Percentiles rank a stretch among this genome's conserved stretches.
Conservation (phyloP, 2,329 filamentous ascomycete species). For the Diaporthe eres region DNA sequence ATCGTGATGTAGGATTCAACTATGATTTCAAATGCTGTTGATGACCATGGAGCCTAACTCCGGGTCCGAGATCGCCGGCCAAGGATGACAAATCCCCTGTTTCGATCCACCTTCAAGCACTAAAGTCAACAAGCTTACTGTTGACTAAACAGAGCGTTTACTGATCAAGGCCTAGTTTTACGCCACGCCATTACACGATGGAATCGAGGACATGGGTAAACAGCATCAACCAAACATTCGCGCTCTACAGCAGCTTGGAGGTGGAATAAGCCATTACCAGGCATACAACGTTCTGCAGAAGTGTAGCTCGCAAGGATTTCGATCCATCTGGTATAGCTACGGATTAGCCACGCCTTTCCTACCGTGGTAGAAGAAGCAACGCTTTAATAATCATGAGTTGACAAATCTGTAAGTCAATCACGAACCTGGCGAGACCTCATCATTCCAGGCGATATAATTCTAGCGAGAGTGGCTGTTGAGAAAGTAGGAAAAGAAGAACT, state of each 20-base stretch:
- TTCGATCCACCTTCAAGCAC: not conserved
- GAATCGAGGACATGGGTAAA: not conserved
- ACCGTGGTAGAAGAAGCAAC: not conserved
- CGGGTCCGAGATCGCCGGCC: not conserved
- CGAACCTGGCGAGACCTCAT: not conserved
- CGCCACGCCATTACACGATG: not conserved
- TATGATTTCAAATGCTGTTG: slow-evolving; percentile 20
- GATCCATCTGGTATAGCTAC: not conserved
- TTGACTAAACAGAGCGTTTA: not conserved
- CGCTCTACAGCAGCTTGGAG: too few relatives aligned
- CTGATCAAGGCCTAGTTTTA: not conserved
- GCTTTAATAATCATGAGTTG: not conserved
- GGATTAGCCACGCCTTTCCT: not conserved
- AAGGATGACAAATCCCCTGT: slow-evolving; percentile 3
- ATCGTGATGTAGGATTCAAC: too few relatives aligned
- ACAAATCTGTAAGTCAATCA: not conserved
- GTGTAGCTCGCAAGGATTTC: not conserved
- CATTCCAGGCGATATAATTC: too few relatives aligned
- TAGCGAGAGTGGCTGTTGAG: too few relatives aligned
- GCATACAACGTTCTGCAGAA: not conserved
- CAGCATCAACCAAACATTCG: not conserved
- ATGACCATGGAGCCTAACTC: not conserved
- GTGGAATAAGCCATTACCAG: too few relatives aligned
- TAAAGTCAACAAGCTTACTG: not conserved
- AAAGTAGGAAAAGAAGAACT: not conserved